Conservation (phyloP, 2,329 filamentous ascomycete species). For the Claviceps sp. region DNA sequence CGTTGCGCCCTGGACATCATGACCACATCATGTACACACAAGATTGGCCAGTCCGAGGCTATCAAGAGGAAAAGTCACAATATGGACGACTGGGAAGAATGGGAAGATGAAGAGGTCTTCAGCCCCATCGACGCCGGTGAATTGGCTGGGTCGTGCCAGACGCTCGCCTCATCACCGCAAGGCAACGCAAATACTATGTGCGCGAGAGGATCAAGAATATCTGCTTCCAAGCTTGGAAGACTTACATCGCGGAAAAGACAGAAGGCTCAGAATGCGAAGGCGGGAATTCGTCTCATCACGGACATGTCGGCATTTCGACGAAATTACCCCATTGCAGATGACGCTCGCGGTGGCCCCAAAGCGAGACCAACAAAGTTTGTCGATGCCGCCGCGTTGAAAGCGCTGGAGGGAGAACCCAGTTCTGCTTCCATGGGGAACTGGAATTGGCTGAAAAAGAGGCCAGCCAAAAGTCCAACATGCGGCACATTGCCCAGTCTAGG, state of each 20-base stretch:
- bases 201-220: slow-evolving; percentile 20
- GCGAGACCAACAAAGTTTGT: slow-evolving; percentile 34
- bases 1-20: background rate
- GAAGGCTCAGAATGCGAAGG: slow-evolving; percentile 44
- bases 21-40: slow-evolving; percentile 1
- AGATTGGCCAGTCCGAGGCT: background rate
- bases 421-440: slow-evolving; percentile 43
- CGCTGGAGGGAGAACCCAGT: slow-evolving; percentile 42
- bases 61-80: background rate
- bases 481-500: slow-evolving; percentile 14
- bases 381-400: slow-evolving; percentile 44
- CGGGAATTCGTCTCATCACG: slow-evolving; percentile 56
- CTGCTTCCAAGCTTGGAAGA: slow-evolving; percentile 28
- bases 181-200: slow-evolving; percentile 6
- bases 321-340: slow-evolving; percentile 23
- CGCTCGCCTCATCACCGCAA: slow-evolving; percentile 8
- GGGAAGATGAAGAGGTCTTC: slow-evolving; percentile 34
- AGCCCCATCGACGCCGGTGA: slow-evolving; percentile 27
- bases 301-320: slow-evolving; percentile 45
- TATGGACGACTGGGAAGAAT: slow-evolving; percentile 38
- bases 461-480: slow-evolving; percentile 15
- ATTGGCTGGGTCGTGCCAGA: slow-evolving; percentile 13
- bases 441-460: slow-evolving; percentile 38
- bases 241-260: slow-evolving; percentile 48
- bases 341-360: slow-evolving; percentile 16